Base-by-base conservation (phyloP, 331 rosid genomes). In the Cydonia oblonga region DNA sequence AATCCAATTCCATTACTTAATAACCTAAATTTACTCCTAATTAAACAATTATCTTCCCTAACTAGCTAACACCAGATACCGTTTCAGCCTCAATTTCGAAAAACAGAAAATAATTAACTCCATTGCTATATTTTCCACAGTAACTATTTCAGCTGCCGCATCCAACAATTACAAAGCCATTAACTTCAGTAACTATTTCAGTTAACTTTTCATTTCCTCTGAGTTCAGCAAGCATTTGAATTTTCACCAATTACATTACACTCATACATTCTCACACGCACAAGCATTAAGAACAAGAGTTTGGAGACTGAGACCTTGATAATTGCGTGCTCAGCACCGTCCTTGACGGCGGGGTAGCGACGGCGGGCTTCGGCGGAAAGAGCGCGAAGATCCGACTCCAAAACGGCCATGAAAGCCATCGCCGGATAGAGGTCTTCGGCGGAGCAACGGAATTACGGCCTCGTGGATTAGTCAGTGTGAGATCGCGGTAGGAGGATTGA, bases 361-460 rank as follows among this genome's bases (percentile, higher is more conserved):
- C 98, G 98, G 82, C 98, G 98, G 82, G 98, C 97, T 87, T 93
- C 98, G 22, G 90, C 90, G 63, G 96, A 93, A 76, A 93, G 95
- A 16, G 98, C 96, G 60, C 98, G 98, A 73, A 93, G 98, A 90
- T 93, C 98, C 52, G 97, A 90, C 85, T 93, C 98, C 82, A 93
- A 83, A 71, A 87, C 98, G 75, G 96, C 96, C 98, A 90, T 93
- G 90, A 93, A 93, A 86, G 97, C 96, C 98, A 90, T 93, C 76
- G 75, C 75, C 72, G 76, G 68, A 72, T 26, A 16, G 16, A 61
- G 68, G 52, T 33, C 72, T 53, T 73, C 77, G 52, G 67, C 26
- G 64, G 42, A 49, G 25, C 57, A 59, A 35, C 28, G 29, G 20
- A 22, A 23, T n/a, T 57, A 15, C 26, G 28, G 72, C 66, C 54